These are phyloP conservation scores for Zasmidium cellare DNA, from an alignment of 2,329 filamentous ascomycete species.

Conservation along the genomic window DNA sequence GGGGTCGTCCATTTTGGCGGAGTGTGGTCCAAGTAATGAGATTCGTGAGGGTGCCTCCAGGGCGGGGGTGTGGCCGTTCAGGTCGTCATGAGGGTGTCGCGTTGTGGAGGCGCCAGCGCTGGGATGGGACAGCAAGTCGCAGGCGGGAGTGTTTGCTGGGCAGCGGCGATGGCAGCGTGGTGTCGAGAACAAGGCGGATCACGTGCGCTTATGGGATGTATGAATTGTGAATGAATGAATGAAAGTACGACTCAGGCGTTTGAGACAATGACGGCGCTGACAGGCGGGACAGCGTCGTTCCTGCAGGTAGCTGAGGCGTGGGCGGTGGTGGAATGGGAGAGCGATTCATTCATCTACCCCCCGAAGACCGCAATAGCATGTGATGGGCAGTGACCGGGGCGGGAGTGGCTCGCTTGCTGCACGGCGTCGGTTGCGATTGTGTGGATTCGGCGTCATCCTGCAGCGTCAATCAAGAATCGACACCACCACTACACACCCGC, in stretches of 20 bases:
- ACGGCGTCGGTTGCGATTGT: no score
- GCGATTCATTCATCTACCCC: not conserved
- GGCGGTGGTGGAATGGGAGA: not conserved
- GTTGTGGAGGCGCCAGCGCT: not conserved
- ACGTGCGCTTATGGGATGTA: not conserved
- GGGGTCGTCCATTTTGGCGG: slow-evolving; percentile 18
- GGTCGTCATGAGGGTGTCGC: slow-evolving; percentile 8
- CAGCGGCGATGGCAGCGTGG: no score
- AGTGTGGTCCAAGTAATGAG: not conserved
- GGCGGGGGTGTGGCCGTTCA: slow-evolving; percentile 7
- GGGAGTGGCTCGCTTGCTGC: not conserved
- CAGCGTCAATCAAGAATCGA: not conserved
- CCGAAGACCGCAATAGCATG: not conserved
- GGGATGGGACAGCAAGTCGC: not conserved
- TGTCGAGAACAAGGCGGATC: not conserved
- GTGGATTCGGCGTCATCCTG: not conserved
- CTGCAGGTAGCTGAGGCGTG: not conserved
- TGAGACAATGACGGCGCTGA: not conserved
- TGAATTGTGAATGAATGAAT: not conserved
- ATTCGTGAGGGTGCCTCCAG: slow-evolving; percentile 8
- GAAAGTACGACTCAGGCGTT: not conserved
- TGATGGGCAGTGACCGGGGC: not conserved
- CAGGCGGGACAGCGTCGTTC: not conserved
- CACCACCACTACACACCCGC: not conserved
- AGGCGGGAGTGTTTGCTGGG: not conserved